Evolutionary conservation across 1,284 basidiomycete genomes (phyloP).

Genomic region (Exsudoporus floridanus): DNA sequence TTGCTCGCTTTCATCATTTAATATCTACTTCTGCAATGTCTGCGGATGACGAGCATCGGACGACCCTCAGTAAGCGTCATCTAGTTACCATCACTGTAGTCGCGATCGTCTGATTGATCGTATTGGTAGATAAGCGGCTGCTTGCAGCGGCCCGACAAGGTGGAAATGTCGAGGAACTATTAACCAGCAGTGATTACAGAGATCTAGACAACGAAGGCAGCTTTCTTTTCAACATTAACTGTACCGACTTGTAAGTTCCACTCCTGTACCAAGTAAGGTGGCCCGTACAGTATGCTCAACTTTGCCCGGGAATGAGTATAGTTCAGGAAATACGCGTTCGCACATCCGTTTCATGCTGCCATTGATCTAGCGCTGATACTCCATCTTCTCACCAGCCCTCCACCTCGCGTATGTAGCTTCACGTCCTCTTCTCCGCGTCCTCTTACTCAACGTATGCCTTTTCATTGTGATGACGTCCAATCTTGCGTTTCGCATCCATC

Average conservation of each 20-base stretch:
- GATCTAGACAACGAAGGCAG: slow-evolving; percentile 16
- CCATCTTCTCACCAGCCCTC: slow-evolving; percentile 21
- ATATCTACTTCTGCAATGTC: slow-evolving; percentile 15
- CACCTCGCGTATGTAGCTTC: slow-evolving; percentile 33
- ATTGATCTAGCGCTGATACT: slow-evolving; percentile 15
- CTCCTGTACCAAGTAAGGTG: background rate
- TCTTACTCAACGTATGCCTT: background rate
- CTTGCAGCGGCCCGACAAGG: slow-evolving; percentile 28
- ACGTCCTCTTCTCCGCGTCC: background rate
- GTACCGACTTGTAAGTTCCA: slow-evolving; percentile 28
- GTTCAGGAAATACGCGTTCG: slow-evolving; percentile 35
- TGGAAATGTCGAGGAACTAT: slow-evolving; percentile 31
- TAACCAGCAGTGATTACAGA: slow-evolving; percentile 19
- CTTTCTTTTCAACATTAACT: slow-evolving; percentile 36
- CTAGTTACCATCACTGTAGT: background rate
- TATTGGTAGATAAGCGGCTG: slow-evolving; percentile 29
- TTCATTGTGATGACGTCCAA: background rate
- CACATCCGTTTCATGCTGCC: background rate
- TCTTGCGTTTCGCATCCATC: background rate
- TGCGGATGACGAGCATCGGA: slow-evolving; percentile 11
- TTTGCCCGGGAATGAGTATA: slow-evolving; percentile 2
- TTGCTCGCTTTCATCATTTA: background rate
- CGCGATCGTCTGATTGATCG: background rate
- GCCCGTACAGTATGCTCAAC: slow-evolving; percentile 1
- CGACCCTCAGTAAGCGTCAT: slow-evolving; percentile 22